Conservation (phyloP, 2,329 filamentous ascomycete species). For the Dothistroma septosporum region DNA sequence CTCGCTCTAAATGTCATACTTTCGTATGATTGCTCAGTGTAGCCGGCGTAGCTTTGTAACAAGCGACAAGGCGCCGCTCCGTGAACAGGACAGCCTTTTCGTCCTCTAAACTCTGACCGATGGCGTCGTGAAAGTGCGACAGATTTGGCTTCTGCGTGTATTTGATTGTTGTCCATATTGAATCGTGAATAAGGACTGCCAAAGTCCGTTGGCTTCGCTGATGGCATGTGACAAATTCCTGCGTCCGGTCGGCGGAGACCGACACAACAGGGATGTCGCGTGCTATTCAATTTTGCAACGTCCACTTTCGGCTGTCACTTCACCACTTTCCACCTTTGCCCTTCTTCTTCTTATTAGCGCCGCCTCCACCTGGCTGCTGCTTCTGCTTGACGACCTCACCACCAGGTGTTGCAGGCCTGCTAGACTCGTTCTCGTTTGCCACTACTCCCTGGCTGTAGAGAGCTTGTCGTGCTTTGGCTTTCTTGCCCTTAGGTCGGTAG, state of each 20-base stretch:
- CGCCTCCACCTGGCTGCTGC: slow-evolving; percentile 28
- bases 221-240: background rate
- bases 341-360: slow-evolving; percentile 41
- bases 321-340: slow-evolving; percentile 28
- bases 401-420: slow-evolving; percentile 32
- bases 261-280: background rate
- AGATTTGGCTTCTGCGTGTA: background rate
- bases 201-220: background rate
- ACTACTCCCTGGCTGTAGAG: slow-evolving; percentile 81
- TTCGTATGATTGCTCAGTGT: background rate
- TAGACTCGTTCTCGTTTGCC: slow-evolving; percentile 52
- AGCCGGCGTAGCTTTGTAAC: background rate
- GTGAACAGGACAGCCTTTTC: too few relatives aligned
- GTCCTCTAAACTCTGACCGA: too few relatives aligned
- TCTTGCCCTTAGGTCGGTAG: slow-evolving; percentile 86
- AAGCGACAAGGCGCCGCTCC: too few relatives aligned
- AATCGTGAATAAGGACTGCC: background rate
- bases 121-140: background rate
- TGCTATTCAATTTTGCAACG: background rate
- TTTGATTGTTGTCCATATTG: background rate
- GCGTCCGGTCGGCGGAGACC: background rate
- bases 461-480: slow-evolving; percentile 65
- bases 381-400: slow-evolving; percentile 46
- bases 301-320: background rate
- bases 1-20: background rate